These are phyloP conservation scores for Linum trigynum DNA, from an alignment of 345 rosid species.

Conservation along the genomic window DNA sequence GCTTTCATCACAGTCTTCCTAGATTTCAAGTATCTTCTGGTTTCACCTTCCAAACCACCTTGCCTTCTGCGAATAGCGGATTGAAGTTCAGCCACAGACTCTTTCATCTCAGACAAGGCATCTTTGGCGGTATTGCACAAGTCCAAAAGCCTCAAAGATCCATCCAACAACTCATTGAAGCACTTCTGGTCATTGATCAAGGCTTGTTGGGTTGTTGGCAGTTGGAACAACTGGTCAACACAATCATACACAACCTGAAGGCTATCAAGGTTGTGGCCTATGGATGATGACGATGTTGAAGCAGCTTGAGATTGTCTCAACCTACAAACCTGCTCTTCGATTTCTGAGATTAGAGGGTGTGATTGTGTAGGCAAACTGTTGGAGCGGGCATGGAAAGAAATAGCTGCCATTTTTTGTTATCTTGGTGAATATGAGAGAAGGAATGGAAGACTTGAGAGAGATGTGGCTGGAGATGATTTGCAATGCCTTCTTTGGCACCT, in stretches of 20 bases:
- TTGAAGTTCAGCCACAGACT: conserved; percentile 20
- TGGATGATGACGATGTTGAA: conserved; percentile 11
- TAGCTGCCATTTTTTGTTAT: conserved; percentile 8
- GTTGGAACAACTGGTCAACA: conserved; percentile 17
- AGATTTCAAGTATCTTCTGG: background rate
- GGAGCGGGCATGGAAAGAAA: conserved; percentile 19
- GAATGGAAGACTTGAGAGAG: too few species aligned
- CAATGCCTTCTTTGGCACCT: background rate
- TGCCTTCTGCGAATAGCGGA: conserved; percentile 16
- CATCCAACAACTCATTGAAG: conserved; percentile 17
- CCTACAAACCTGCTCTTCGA: conserved; percentile 24
- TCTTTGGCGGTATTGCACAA: conserved; percentile 16
- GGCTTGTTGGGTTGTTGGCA: conserved; percentile 16
- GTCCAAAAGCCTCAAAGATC: conserved; percentile 23
- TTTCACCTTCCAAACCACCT: background rate
- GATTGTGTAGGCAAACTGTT: conserved; percentile 31
- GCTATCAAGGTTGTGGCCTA: conserved; percentile 5
- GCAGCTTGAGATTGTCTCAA: conserved; percentile 16
- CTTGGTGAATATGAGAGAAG: background rate
- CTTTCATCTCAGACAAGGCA: conserved; percentile 18
- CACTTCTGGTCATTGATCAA: conserved; percentile 5
- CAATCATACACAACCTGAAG: conserved; percentile 21
- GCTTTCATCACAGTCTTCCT: background rate
- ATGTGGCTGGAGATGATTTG: background rate
- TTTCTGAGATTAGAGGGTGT: conserved; percentile 21